Percentiles rank a stretch among this genome's conserved stretches.
These are phyloP conservation scores for Lepiota venenata DNA, from an alignment of 768 basidiomycete genomes.

Conservation along the genomic window DNA sequence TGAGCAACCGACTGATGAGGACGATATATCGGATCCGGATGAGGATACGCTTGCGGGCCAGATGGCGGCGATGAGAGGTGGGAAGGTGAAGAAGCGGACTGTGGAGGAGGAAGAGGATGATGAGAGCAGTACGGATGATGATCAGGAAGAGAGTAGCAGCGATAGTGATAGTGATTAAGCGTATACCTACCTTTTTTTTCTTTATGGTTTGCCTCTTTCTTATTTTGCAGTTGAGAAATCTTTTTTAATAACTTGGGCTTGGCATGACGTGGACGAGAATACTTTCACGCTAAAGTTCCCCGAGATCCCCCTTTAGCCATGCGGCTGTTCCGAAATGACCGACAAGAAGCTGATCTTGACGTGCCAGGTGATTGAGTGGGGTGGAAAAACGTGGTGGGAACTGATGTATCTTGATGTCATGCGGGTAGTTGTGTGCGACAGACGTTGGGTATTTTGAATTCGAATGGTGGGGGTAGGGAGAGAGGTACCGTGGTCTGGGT, in stretches of 20 bases:
- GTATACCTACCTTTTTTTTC: neutral
- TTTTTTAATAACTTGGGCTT: no score
- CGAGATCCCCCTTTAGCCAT: neutral
- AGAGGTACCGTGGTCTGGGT: no score
- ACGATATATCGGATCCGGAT: slow-evolving; percentile 97
- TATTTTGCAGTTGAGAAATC: no score
- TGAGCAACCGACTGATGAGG: slow-evolving; percentile 71
- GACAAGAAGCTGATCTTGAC: neutral
- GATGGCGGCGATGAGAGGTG: slow-evolving; percentile 95
- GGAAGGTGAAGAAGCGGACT: slow-evolving; percentile 65
- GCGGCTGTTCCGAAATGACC: slow-evolving; percentile 1
- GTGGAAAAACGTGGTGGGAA: neutral
- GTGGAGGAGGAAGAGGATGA: slow-evolving; percentile 49
- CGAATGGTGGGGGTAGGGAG: no score
- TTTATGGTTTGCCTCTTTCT: no score
- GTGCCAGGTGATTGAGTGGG: neutral
- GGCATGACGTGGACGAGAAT: no score
- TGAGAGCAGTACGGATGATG: slow-evolving; percentile 44
- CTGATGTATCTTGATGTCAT: neutral
- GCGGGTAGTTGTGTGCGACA: neutral
- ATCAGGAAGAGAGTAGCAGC: slow-evolving; percentile 48
- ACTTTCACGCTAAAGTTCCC: neutral
- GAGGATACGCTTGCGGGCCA: slow-evolving; percentile 96
- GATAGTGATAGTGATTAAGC: slow-evolving; percentile 26
- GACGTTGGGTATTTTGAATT: no score